These are phyloP conservation scores for Emergomyces pasteurianus DNA, from an alignment of 2,329 filamentous ascomycete species.

Conservation along the genomic window DNA sequence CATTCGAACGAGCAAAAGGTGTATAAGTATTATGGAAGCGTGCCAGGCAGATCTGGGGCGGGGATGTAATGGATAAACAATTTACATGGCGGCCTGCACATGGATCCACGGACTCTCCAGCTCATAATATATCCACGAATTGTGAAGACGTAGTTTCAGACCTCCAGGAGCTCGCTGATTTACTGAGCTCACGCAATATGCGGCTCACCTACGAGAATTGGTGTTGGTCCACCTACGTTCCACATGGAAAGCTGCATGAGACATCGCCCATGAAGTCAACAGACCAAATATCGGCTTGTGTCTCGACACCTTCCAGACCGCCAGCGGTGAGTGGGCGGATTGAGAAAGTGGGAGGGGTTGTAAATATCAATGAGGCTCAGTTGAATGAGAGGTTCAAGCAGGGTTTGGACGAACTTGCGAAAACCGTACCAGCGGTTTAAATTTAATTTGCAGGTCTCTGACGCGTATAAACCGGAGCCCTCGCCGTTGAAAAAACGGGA, in stretches of 20 bases:
- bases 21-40: constrained; percentile 60
- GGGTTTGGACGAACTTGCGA: constrained; percentile 46
- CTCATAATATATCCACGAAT: constrained; percentile 40
- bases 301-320: constrained; percentile 66
- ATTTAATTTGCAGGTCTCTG: constrained; percentile 64
- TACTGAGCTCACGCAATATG: constrained; percentile 46
- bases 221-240: constrained; percentile 65
- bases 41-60: constrained; percentile 60
- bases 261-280: constrained; percentile 51
- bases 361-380: constrained; percentile 24
- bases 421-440: constrained; percentile 52
- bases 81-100: neutral
- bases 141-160: constrained; percentile 46
- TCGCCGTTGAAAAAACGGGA: constrained; percentile 42
- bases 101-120: constrained; percentile 52
- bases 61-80: constrained; percentile 30
- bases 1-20: constrained; percentile 50
- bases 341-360: constrained; percentile 21
- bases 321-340: constrained; percentile 63
- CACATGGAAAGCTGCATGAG: constrained; percentile 57
- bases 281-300: constrained; percentile 59
- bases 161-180: constrained; percentile 51
- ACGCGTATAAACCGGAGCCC: constrained; percentile 53
- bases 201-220: constrained; percentile 68
- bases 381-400: constrained; percentile 40